Evolutionary conservation across 176 grass and related monocot species (phyloP).

Genomic region (Alopecurus myosuroides): DNA sequence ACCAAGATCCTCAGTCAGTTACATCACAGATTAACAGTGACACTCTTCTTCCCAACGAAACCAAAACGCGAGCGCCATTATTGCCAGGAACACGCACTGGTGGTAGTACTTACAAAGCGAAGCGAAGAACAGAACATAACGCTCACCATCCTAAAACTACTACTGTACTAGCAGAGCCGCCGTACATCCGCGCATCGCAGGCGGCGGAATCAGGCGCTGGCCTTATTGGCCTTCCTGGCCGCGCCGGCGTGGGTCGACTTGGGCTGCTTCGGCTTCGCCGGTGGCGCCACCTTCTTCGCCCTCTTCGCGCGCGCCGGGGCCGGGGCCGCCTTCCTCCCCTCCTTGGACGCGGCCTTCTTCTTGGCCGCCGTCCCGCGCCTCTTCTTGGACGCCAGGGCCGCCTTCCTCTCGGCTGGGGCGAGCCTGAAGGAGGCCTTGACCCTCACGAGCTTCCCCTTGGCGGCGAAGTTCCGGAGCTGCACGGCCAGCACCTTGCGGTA

Average conservation of each 20-base stretch:
- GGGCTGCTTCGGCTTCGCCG: conserved; percentile 47
- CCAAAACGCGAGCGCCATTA: conserved; percentile 1
- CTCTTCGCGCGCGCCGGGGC: conserved; percentile 36
- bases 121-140: neutral
- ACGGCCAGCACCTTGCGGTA: conserved; percentile 80
- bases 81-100: neutral
- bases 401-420: conserved; percentile 31
- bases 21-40: neutral
- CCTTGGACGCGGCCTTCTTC: conserved; percentile 36
- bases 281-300: conserved; percentile 46
- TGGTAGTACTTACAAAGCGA: conserved; percentile 4
- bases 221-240: conserved; percentile 51
- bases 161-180: neutral
- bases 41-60: neutral
- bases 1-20: neutral
- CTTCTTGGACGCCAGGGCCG: conserved; percentile 22
- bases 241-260: conserved; percentile 41
- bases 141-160: neutral
- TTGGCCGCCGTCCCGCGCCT: conserved; percentile 19
- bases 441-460: conserved; percentile 70
- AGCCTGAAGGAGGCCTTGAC: conserved; percentile 86
- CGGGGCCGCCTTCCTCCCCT: conserved; percentile 22
- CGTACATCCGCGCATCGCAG: neutral
- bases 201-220: conserved; percentile 35
- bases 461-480: conserved; percentile 71